These are phyloP conservation scores for Hymenochaete sp. DNA, from an alignment of 1,284 basidiomycete species.

Conservation along the genomic window DNA sequence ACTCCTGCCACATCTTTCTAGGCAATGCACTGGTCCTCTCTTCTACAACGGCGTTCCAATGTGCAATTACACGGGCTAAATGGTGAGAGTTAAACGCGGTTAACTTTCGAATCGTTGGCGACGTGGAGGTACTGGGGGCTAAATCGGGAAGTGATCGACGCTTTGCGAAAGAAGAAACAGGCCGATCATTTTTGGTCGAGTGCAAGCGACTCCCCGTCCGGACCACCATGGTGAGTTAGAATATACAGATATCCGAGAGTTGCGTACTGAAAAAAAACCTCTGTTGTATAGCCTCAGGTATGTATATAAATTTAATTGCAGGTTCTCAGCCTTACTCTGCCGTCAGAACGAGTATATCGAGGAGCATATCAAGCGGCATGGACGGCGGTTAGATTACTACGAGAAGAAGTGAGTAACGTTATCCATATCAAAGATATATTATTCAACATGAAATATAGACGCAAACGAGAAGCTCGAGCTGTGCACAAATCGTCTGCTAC, in stretches of 20 bases:
- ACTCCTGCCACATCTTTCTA: conserved; percentile 62
- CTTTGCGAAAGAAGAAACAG: background rate
- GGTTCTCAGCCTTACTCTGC: conserved; percentile 3
- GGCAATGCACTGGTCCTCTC: background rate
- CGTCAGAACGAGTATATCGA: conserved; percentile 84
- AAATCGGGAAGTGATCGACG: too few relatives aligned
- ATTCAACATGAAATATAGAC: conserved; percentile 41
- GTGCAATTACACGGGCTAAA: too few relatives aligned
- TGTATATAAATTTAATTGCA: background rate
- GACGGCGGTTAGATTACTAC: conserved; percentile 77
- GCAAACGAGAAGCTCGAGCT: conserved; percentile 87
- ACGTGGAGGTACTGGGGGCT: too few relatives aligned
- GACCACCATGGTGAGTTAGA: conserved; percentile 51
- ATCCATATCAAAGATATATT: conserved; percentile 6
- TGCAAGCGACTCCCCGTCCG: background rate
- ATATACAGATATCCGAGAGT: too few relatives aligned
- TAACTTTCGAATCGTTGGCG: too few relatives aligned
- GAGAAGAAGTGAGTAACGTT: conserved; percentile 62
- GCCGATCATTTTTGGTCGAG: background rate
- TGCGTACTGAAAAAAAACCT: too few relatives aligned
- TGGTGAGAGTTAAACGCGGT: too few relatives aligned
- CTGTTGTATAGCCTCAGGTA: conserved; percentile 62
- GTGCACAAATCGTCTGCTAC: conserved; percentile 83
- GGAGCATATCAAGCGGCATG: conserved; percentile 83
- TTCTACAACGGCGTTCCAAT: too few relatives aligned